phyloP scores from a whole-genome alignment of 306 rosid species.

The Lotus japonicus region DNA sequence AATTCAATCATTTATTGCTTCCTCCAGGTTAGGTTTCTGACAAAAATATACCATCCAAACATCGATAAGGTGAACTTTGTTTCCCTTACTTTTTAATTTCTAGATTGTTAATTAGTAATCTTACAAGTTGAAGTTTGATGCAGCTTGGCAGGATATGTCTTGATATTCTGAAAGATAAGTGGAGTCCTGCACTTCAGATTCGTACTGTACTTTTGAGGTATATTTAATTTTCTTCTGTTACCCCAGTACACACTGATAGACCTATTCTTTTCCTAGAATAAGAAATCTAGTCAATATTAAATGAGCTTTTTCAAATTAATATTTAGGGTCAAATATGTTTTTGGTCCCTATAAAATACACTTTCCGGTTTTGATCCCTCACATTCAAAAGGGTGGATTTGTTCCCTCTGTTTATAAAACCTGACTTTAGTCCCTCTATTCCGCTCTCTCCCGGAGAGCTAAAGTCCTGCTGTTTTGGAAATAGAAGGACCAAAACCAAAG shows the following conservation, averaged over 20 bases:
- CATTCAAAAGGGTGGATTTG: no score
- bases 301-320: not conserved
- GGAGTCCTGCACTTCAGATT: conserved; percentile 92
- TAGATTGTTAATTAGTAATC: not conserved
- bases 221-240: conserved; percentile 1
- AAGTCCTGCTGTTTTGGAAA: no score
- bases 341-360: no score
- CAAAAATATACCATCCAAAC: conserved; percentile 94
- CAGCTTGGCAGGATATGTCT: conserved; percentile 95
- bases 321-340: no score
- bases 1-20: not conserved
- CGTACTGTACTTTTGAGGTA: conserved; percentile 94
- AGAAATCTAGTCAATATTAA: conserved; percentile 5
- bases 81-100: conserved; percentile 1
- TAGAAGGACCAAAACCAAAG: no score
- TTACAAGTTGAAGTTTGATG: conserved; percentile 9
- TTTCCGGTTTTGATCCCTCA: no score
- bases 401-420: no score
- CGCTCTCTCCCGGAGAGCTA: no score
- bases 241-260: not conserved
- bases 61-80: conserved; percentile 68
- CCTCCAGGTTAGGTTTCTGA: conserved; percentile 82
- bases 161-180: conserved; percentile 86
- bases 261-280: not conserved
- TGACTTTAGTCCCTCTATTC: no score